Evolutionary conservation across 2,329 filamentous ascomycete genomes (phyloP), one percentile per base, ranked within the genome.

Genomic region (Penicillium sumatraense): DNA sequence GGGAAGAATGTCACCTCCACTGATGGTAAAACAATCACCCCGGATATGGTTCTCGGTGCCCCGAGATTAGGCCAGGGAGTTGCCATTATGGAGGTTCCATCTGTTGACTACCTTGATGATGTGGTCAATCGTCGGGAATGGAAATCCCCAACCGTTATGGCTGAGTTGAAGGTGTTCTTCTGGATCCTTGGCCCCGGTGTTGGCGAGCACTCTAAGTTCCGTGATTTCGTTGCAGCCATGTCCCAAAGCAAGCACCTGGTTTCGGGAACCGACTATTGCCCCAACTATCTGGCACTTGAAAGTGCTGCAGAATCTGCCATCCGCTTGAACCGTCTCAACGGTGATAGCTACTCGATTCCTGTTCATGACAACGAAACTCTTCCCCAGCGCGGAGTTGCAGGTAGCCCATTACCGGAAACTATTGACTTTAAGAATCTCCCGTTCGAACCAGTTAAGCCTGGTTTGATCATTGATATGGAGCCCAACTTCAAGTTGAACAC

Each of bases 1-100:
- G 91, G 92, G 2, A 61, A 87, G 58, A 86, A 73, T 45, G 86
- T 95, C 1, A 75, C 78, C 50, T 86, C 85, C 21, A 76, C 80
- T 13, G 83, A 88, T 64, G 92, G 91, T 4, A 80, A 79, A 6
- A 83, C 82, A 0, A 84, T 99, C 26, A 95, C 88, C 0, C 89
- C 93, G 1, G 89, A 95, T 0, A 95, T 96, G 88, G 92, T 98
- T 1, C 69, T 99, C 49, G 91, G 83, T 1, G 79, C 86, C 10
- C 75, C 81, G 3, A 81, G 86, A 52, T 80, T 83, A 5, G 92
- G 92, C 10, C 84, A 81, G 52, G 93, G 91, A 2, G 81, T 96
- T 60, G 89, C 90, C 8, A 80, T 99, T 7, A 79, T 96, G 36
- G 93, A 98, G 63, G 72, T 99, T 7, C 90, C 91, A 1, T 83